Conservation (phyloP, 2,329 filamentous ascomycete species). For the Diplodia corticola region DNA sequence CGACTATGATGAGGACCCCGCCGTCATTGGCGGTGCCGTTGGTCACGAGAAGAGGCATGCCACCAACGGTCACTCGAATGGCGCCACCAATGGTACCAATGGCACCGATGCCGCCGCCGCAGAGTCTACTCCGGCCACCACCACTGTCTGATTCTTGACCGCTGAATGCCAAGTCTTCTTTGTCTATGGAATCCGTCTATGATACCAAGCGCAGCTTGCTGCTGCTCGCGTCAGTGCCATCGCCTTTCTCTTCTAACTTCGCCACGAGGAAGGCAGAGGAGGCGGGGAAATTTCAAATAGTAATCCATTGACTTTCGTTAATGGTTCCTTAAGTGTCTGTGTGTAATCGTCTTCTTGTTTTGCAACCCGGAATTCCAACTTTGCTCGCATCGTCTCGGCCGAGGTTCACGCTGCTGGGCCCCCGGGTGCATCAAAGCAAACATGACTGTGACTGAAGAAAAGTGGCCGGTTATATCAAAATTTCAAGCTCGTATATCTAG, state of each 20-base stretch:
- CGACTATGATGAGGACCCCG: slow-evolving; percentile 48
- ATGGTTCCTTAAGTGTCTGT: too few relatives aligned
- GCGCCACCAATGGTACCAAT: not conserved
- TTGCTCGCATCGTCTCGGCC: too few relatives aligned
- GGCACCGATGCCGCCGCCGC: not conserved
- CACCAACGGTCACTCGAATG: slow-evolving; percentile 7
- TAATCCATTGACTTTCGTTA: too few relatives aligned
- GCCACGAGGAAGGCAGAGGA: too few relatives aligned
- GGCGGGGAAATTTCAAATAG: too few relatives aligned
- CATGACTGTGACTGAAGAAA: too few relatives aligned
- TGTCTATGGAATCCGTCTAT: not conserved
- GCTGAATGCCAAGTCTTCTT: not conserved
- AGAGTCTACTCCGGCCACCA: not conserved
- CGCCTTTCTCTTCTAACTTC: not conserved
- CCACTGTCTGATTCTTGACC: not conserved
- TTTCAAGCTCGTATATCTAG: too few relatives aligned
- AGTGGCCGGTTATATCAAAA: too few relatives aligned
- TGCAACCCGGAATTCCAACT: too few relatives aligned
- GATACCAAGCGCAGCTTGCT: slow-evolving; percentile 20
- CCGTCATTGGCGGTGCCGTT: slow-evolving; percentile 27
- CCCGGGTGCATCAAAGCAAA: too few relatives aligned
- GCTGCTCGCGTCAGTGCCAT: not conserved
- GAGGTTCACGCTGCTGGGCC: too few relatives aligned
- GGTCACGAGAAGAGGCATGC: slow-evolving; percentile 27
- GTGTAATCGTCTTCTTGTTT: too few relatives aligned